Evolutionary conservation across 2,329 filamentous ascomycete species (phyloP).

Genomic region (Colletotrichum sp.): DNA sequence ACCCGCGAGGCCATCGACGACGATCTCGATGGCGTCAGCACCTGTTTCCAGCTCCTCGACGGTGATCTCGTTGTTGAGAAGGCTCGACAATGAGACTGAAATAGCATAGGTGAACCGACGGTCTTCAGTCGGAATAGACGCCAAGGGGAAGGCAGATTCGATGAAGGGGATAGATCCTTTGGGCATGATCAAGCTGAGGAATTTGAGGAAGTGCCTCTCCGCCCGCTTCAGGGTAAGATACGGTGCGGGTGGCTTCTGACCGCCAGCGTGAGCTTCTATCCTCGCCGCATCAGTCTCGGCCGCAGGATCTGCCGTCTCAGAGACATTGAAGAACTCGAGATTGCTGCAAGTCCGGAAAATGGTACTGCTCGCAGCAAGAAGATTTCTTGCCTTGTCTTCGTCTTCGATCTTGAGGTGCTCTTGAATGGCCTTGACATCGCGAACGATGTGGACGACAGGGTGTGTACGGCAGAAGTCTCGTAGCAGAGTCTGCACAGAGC

Average conservation of each 20-base stretch:
- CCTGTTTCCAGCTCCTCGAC: slow-evolving; percentile 71
- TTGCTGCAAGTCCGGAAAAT: slow-evolving; percentile 73
- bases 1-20: slow-evolving; percentile 44
- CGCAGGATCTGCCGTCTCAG: slow-evolving; percentile 47
- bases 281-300: slow-evolving; percentile 15
- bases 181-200: slow-evolving; percentile 66
- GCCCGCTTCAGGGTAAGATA: slow-evolving; percentile 72
- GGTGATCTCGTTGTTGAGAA: slow-evolving; percentile 60
- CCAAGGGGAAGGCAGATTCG: slow-evolving; percentile 70
- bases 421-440: slow-evolving; percentile 70
- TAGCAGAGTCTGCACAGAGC: slow-evolving; percentile 64
- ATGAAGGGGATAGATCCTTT: slow-evolving; percentile 60
- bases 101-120: slow-evolving; percentile 72
- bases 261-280: slow-evolving; percentile 24
- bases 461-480: slow-evolving; percentile 67
- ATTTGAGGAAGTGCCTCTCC: slow-evolving; percentile 73
- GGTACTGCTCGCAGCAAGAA: slow-evolving; percentile 61
- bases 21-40: slow-evolving; percentile 70
- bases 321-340: slow-evolving; percentile 78
- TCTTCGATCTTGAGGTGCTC: slow-evolving; percentile 64
- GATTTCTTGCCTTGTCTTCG: slow-evolving; percentile 58
- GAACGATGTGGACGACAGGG: slow-evolving; percentile 73
- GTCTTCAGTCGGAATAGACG: slow-evolving; percentile 63
- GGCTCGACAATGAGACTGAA: slow-evolving; percentile 62
- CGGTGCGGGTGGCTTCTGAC: slow-evolving; percentile 52